Evolutionary conservation across 2,329 filamentous ascomycete species (phyloP).

Genomic region (Ramichloridium luteum): DNA sequence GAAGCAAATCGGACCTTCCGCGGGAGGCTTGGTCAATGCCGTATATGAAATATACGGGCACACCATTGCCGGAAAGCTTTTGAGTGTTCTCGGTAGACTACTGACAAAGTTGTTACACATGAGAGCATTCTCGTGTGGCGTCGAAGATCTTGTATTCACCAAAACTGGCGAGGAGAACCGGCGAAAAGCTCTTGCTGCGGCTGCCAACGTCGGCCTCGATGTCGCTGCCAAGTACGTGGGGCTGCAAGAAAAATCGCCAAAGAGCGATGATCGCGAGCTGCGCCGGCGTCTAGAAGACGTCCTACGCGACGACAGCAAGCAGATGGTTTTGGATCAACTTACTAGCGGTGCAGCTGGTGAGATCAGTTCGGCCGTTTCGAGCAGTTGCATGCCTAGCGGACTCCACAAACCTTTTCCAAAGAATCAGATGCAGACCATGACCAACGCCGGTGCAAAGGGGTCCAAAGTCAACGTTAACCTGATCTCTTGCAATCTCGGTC

Average conservation of each 20-base stretch:
- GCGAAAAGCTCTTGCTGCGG: constrained; percentile 53
- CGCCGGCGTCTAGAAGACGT: constrained; percentile 75
- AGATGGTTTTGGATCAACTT: constrained; percentile 76
- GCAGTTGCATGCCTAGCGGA: constrained; percentile 64
- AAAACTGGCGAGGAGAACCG: constrained; percentile 62
- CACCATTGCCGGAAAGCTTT: constrained; percentile 68
- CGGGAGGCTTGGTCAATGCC: constrained; percentile 79
- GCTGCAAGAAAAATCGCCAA: constrained; percentile 51
- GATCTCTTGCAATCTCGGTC: constrained; percentile 93
- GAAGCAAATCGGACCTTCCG: constrained; percentile 77
- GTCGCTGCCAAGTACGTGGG: constrained; percentile 84
- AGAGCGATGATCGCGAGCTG: constrained; percentile 58
- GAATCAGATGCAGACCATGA: constrained; percentile 99
- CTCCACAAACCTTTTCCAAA: constrained; percentile 86
- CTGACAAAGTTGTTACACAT: constrained; percentile 85
- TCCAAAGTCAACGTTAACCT: constrained; percentile 87
- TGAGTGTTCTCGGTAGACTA: constrained; percentile 80
- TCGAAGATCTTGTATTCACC: constrained; percentile 86
- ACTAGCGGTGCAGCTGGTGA: constrained; percentile 59
- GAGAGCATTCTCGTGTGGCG: constrained; percentile 91
- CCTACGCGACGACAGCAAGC: constrained; percentile 79
- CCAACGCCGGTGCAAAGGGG: constrained; percentile 89
- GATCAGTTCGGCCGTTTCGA: constrained; percentile 69
- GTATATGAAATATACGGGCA: constrained; percentile 91
- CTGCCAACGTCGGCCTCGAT: constrained; percentile 58